Evolutionary conservation across 1,284 basidiomycete genomes (phyloP).

Genomic region (Rhodotorula sp.): DNA sequence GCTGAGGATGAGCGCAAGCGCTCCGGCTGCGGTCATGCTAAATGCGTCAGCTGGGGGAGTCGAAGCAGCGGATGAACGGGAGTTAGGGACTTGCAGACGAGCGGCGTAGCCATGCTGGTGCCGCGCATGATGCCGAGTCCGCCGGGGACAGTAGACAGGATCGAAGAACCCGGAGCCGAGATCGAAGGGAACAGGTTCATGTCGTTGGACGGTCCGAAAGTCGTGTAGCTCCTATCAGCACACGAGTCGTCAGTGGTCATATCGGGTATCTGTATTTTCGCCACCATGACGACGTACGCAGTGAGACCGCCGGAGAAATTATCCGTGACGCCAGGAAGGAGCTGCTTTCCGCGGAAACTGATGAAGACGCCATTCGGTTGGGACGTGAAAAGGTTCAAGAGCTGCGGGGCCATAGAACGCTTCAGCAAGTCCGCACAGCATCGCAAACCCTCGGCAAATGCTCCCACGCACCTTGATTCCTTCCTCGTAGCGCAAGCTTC

Average conservation of each 20-base stretch:
- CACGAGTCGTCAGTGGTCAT: not conserved
- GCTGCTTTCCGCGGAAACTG: conserved; percentile 23
- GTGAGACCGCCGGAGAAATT: conserved; percentile 59
- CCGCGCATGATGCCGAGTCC: conserved; percentile 56
- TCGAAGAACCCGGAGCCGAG: conserved; percentile 60
- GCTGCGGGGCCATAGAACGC: conserved; percentile 4
- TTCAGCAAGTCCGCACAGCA: not conserved
- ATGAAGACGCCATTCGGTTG: not conserved
- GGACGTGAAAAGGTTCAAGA: conserved; percentile 14
- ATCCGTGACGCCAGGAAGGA: conserved; percentile 48
- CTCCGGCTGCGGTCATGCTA: conserved; percentile 59
- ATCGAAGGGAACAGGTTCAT: conserved; percentile 61
- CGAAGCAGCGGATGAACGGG: not conserved
- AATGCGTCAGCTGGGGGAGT: conserved; percentile 45
- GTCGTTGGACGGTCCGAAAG: conserved; percentile 63
- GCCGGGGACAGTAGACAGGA: conserved; percentile 62
- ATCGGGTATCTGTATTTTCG: fast-evolving
- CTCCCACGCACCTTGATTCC: conserved; percentile 18
- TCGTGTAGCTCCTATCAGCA: conserved; percentile 53
- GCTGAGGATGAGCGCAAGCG: conserved; percentile 63
- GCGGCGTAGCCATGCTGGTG: conserved; percentile 45
- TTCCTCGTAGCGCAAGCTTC: conserved; percentile 21
- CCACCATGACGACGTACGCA: conserved; percentile 46
- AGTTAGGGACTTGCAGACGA: conserved; percentile 26
- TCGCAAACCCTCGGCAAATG: not conserved